Evolutionary conservation across 2,329 filamentous ascomycete species (phyloP), one percentile per base, ranked within the genome.

Genomic region (Raffaelea arxii): DNA sequence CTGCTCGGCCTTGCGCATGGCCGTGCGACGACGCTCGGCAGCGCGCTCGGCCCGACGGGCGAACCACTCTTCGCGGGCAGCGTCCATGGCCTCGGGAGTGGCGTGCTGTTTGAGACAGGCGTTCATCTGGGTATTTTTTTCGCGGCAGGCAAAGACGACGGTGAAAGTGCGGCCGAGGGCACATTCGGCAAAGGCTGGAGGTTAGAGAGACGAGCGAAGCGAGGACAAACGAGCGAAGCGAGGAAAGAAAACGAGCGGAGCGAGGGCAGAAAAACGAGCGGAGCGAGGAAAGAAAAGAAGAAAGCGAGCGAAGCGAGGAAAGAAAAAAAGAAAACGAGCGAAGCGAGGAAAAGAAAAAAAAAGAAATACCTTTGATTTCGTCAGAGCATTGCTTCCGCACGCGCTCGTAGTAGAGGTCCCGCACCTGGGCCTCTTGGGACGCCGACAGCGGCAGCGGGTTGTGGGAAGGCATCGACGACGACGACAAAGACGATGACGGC

Each of bases 11-110:
- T 75, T 75, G 56, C 78, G 68, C 49, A 67, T 67, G 46, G 75
- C 72, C 57, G 82, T 80, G 51, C 74, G 72, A 63, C 88, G 82
- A 32, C 80, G 69, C 63, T 84, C 79, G 48, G 69, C 69, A 56
- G 80, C 76, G 47, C 90, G 74, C 67, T 88, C 78, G 56, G 86
- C 72, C 44, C 86, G 76, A 53, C 78, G 74, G 44, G 80, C 78
- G 64, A 97, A 97, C 92, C 92, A 98, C 62, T 97, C 89, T 64
- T 89, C 86, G 44, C 92, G 74, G 53, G 92, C 92, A 22, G 80
- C 81, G 67, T 98, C 92, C 65, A 94, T 78, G 62, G 94, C 87
- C 46, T 77, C 80, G 53, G 82, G 85, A 53, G 86, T 94, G 46
- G 91, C 90, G 68, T 94, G 84, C 47, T 74, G 66, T 55, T 90